phyloP scores from a whole-genome alignment of 2,329 filamentous ascomycete species.

The Fusarium sterilihyphosum region DNA sequence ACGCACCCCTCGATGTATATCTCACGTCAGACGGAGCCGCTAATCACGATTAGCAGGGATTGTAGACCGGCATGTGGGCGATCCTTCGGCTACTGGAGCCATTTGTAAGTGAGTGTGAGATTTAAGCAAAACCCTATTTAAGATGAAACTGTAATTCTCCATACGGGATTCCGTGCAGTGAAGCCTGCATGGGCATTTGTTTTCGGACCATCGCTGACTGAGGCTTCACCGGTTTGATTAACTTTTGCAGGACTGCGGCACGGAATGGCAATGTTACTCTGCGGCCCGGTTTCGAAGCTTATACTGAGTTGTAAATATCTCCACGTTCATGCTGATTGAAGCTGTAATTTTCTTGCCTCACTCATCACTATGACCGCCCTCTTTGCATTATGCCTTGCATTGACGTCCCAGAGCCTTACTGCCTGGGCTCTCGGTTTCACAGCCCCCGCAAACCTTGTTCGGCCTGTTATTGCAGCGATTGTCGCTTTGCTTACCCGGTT shows the following conservation, averaged over 20 bases:
- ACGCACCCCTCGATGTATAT: neutral
- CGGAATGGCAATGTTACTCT: neutral
- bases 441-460: neutral
- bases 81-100: neutral
- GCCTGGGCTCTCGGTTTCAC: slow-evolving; percentile 15
- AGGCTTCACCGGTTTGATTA: neutral
- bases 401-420: slow-evolving; percentile 10
- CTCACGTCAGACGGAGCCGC: neutral
- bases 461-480: neutral
- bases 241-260: neutral
- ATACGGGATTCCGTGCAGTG: neutral
- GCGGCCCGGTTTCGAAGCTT: neutral
- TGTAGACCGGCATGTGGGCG: neutral
- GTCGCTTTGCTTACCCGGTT: slow-evolving; percentile 15
- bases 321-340: neutral
- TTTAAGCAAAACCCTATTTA: neutral
- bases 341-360: neutral
- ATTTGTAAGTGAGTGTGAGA: neutral
- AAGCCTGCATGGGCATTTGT: neutral
- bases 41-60: neutral
- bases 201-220: neutral
- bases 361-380: slow-evolving; percentile 4
- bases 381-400: slow-evolving; percentile 3
- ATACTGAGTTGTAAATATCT: neutral
- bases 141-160: neutral